A percentile compares a stretch with the other conserved stretches of the same genome.
Conservation (phyloP, 192 early-diverging fungal genomes). For the Jimgerdemannia flammicorona region DNA sequence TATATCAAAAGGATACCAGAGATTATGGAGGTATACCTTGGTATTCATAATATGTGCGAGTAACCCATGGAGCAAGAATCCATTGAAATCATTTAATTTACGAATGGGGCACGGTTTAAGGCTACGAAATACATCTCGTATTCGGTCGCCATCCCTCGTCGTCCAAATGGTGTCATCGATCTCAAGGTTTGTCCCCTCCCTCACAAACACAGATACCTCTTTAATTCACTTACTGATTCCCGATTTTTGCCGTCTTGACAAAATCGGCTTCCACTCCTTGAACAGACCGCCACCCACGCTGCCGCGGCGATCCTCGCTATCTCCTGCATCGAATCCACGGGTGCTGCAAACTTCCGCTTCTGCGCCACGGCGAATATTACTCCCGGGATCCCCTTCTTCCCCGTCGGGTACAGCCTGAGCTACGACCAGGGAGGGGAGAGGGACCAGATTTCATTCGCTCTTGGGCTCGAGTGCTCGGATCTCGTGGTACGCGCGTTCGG, state of each 20-base stretch:
- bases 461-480: constrained; percentile 17
- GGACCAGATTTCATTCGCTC: constrained; percentile 1
- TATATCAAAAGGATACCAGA: no score
- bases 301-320: constrained; percentile 5
- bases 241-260: neutral
- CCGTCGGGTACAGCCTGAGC: constrained; percentile 7
- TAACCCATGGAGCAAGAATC: no score
- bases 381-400: constrained; percentile 14
- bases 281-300: constrained; percentile 5
- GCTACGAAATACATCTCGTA: constrained; percentile 4
- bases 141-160: constrained; percentile 4
- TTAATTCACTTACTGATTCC: no score
- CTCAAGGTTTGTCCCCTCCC: neutral
- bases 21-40: no score
- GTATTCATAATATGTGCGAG: no score
- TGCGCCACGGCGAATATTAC: constrained; percentile 8
- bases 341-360: constrained; percentile 12
- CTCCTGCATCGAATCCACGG: neutral
- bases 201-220: no score
- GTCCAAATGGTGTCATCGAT: constrained; percentile 4
- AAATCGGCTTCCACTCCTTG: neutral
- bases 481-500: constrained; percentile 9
- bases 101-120: neutral
- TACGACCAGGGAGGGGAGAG: neutral
- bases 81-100: no score